A percentile compares a stretch with the other conserved stretches of the same genome.
Conservation (phyloP, 2,329 filamentous ascomycete species). For the Sporothrix pallida region DNA sequence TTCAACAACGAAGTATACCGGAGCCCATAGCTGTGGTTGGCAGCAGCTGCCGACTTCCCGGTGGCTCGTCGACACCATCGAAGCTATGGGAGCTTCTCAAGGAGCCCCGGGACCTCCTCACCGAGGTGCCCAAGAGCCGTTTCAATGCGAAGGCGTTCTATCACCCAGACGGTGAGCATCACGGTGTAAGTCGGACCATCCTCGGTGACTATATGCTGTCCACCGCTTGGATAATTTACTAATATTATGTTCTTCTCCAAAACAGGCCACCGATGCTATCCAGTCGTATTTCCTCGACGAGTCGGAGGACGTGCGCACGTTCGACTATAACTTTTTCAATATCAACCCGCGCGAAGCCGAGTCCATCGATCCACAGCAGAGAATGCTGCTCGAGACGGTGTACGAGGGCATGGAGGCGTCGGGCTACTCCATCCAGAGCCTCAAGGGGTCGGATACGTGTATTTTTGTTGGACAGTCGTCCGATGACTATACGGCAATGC, state of each 20-base stretch:
- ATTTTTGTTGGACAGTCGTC: conserved; percentile 46
- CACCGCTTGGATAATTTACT: background rate
- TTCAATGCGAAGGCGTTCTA: conserved; percentile 35
- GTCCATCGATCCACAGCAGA: conserved; percentile 46
- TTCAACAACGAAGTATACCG: conserved; percentile 18
- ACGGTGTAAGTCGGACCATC: conserved; percentile 28
- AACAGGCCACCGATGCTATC: conserved; percentile 29
- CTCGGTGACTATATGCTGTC: background rate
- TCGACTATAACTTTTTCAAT: conserved; percentile 48
- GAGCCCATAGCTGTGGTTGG: conserved; percentile 38
- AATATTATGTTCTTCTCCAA: too few relatives aligned
- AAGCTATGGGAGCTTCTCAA: conserved; percentile 36
- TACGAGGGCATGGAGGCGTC: conserved; percentile 48
- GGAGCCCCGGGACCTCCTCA: conserved; percentile 24
- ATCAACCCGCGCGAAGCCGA: conserved; percentile 44
- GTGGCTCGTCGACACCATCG: conserved; percentile 34
- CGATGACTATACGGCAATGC: conserved; percentile 40
- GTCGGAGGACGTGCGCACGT: conserved; percentile 40
- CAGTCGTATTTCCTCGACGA: conserved; percentile 45
- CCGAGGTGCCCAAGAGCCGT: conserved; percentile 33
- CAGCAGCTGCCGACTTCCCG: conserved; percentile 36
- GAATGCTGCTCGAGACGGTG: conserved; percentile 45
- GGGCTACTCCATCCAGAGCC: conserved; percentile 41
- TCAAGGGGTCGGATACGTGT: conserved; percentile 42
- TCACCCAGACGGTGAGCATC: conserved; percentile 33